These are phyloP conservation scores for Elsinoe ampelina DNA, from an alignment of 2,329 filamentous ascomycete species.

Conservation along the genomic window DNA sequence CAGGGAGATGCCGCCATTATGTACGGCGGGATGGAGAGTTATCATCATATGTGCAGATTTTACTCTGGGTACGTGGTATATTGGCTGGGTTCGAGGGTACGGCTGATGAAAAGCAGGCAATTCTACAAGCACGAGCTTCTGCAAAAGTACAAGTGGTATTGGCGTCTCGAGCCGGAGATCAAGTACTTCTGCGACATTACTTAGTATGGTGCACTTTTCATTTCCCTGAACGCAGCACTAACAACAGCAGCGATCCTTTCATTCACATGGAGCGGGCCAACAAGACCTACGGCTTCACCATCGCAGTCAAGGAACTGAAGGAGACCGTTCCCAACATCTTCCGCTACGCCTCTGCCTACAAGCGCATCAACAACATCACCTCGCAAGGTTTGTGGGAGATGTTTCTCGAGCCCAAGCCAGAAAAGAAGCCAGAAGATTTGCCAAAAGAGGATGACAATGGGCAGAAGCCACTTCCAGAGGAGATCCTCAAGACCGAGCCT, in stretches of 20 bases:
- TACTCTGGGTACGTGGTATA: slow-evolving; percentile 73
- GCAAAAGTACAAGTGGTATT: slow-evolving; percentile 98
- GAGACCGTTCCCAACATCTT: slow-evolving; percentile 99
- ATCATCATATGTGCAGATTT: slow-evolving; percentile 98
- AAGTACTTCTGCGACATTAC: slow-evolving; percentile 99
- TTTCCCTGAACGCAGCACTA: slow-evolving; percentile 20
- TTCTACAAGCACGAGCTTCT: slow-evolving; percentile 96
- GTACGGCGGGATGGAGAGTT: slow-evolving; percentile 98
- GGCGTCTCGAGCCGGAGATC: slow-evolving; percentile 97
- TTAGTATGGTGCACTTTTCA: slow-evolving; percentile 55
- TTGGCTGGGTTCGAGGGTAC: neutral
- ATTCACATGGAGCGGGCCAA: slow-evolving; percentile 86
- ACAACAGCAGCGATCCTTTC: slow-evolving; percentile 69
- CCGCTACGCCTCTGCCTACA: slow-evolving; percentile 96
- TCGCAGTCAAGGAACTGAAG: slow-evolving; percentile 93
- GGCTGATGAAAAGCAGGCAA: slow-evolving; percentile 45
- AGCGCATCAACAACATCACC: slow-evolving; percentile 78
- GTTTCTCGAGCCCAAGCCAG: slow-evolving; percentile 74
- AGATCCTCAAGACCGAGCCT: slow-evolving; percentile 68
- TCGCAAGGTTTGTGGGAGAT: slow-evolving; percentile 97
- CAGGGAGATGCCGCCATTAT: slow-evolving; percentile 97
- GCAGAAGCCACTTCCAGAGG: slow-evolving; percentile 64
- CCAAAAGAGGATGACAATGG: slow-evolving; percentile 49
- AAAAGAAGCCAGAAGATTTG: slow-evolving; percentile 46
- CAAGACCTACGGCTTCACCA: slow-evolving; percentile 98